These are phyloP conservation scores for Xanthoparmelia taractica DNA, from an alignment of 495 filamentous ascomycete genomes.

Conservation along the genomic window DNA sequence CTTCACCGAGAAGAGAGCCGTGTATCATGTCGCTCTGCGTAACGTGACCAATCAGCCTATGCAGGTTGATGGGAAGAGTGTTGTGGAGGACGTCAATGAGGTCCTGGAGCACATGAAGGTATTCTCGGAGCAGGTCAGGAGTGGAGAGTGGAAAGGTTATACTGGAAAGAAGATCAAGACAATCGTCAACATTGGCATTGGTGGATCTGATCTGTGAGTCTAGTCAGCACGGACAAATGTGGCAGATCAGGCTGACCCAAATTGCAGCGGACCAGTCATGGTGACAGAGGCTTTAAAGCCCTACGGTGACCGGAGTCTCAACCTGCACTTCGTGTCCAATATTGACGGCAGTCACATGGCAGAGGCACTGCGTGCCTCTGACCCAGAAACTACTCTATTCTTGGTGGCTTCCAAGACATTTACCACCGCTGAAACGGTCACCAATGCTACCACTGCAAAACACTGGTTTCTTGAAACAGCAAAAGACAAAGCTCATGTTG, in stretches of 20 bases:
- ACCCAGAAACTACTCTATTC: slow-evolving; percentile 97
- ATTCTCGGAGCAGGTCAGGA: slow-evolving; percentile 89
- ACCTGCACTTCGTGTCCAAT: slow-evolving; percentile 96
- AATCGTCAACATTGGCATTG: slow-evolving; percentile 96
- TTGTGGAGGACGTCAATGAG: slow-evolving; percentile 86
- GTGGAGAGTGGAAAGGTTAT: slow-evolving; percentile 95
- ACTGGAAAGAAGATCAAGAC: slow-evolving; percentile 96
- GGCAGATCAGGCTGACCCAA: slow-evolving; percentile 31
- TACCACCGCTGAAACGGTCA: slow-evolving; percentile 93
- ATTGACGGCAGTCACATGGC: slow-evolving; percentile 97
- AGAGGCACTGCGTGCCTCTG: slow-evolving; percentile 78
- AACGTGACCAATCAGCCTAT: slow-evolving; percentile 79
- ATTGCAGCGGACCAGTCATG: slow-evolving; percentile 84
- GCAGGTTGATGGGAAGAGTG: slow-evolving; percentile 89
- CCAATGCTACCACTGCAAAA: slow-evolving; percentile 96
- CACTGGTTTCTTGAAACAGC: slow-evolving; percentile 86
- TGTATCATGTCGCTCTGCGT: slow-evolving; percentile 89
- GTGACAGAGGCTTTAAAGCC: slow-evolving; percentile 94
- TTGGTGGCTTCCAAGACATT: slow-evolving; percentile 98
- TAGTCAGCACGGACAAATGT: slow-evolving; percentile 6
- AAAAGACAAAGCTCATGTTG: slow-evolving; percentile 66
- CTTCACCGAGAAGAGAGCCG: slow-evolving; percentile 93
- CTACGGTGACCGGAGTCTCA: slow-evolving; percentile 77
- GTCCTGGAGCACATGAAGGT: slow-evolving; percentile 96
- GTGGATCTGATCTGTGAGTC: slow-evolving; percentile 91